phyloP scores from a whole-genome alignment of 2,329 filamentous ascomycete genomes.

The Coniella lustricola region DNA sequence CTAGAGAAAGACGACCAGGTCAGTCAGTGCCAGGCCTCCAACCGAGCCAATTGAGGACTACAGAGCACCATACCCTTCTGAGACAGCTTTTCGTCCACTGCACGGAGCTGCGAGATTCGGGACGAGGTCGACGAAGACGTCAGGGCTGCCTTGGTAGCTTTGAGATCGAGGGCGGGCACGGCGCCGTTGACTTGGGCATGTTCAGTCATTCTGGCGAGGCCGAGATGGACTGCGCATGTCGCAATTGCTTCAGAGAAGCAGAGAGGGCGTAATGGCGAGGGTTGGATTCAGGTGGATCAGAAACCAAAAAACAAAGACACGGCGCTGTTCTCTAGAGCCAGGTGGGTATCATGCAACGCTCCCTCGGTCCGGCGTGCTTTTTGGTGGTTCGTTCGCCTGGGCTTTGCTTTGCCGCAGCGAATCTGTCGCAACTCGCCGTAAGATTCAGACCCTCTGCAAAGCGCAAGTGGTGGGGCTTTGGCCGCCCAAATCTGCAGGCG shows the following conservation, averaged over 20 bases:
- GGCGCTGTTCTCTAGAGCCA: conserved; percentile 1
- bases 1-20: conserved; percentile 25
- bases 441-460: conserved; percentile 12
- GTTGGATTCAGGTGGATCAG: too few species aligned
- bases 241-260: conserved; percentile 13
- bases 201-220: conserved; percentile 40
- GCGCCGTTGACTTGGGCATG: conserved; percentile 33
- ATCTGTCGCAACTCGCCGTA: conserved; percentile 10
- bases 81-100: conserved; percentile 49
- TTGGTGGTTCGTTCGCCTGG: conserved; percentile 4
- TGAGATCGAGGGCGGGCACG: conserved; percentile 40
- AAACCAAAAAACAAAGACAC: not conserved
- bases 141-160: conserved; percentile 42
- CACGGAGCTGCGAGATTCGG: conserved; percentile 48
- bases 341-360: conserved; percentile 12
- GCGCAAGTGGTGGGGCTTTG: conserved; percentile 15
- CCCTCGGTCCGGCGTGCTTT: conserved; percentile 6
- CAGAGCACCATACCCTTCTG: conserved; percentile 41
- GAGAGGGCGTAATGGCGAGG: not conserved
- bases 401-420: too few species aligned
- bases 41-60: not conserved
- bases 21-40: conserved; percentile 7
- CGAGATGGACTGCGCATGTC: conserved; percentile 29
- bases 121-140: conserved; percentile 54
- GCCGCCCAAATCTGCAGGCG: conserved; percentile 12